Evolutionary conservation across 2,329 filamentous ascomycete genomes (phyloP).

Genomic region (Sporothrix schenckii): DNA sequence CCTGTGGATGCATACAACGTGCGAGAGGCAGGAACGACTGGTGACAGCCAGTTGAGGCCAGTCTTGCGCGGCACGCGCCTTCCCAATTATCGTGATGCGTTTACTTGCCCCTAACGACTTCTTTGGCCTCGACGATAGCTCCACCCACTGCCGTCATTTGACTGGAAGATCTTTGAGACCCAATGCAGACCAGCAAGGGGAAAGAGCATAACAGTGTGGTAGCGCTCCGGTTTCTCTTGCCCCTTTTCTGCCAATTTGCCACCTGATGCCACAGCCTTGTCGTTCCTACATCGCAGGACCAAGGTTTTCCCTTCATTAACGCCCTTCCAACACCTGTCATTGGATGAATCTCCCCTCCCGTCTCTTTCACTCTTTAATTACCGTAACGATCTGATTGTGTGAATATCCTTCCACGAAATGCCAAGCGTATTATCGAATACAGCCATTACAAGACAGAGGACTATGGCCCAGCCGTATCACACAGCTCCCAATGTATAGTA

Average conservation of each 20-base stretch:
- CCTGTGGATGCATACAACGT: background rate
- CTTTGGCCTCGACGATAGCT: background rate
- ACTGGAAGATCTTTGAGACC: background rate
- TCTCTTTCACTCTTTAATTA: background rate
- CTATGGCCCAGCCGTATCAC: background rate
- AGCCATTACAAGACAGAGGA: background rate
- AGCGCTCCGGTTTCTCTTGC: background rate
- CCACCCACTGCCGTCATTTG: background rate
- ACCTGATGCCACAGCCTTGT: constrained; percentile 24
- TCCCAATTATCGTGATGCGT: background rate
- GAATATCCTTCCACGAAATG: background rate
- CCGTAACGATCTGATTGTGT: background rate
- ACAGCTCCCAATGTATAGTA: background rate
- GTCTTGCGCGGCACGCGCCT: background rate
- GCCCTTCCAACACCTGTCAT: background rate
- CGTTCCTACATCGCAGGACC: constrained; percentile 19
- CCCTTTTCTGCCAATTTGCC: constrained; percentile 13
- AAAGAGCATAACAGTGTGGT: background rate
- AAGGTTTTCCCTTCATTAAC: background rate
- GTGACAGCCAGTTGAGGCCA: background rate
- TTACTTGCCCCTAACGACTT: background rate
- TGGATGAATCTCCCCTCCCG: background rate
- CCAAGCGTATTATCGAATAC: background rate
- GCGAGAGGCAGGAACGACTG: background rate
- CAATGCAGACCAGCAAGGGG: background rate